Conservation (phyloP, 352 stramenopile species). For the Phytophthora idaei region DNA sequence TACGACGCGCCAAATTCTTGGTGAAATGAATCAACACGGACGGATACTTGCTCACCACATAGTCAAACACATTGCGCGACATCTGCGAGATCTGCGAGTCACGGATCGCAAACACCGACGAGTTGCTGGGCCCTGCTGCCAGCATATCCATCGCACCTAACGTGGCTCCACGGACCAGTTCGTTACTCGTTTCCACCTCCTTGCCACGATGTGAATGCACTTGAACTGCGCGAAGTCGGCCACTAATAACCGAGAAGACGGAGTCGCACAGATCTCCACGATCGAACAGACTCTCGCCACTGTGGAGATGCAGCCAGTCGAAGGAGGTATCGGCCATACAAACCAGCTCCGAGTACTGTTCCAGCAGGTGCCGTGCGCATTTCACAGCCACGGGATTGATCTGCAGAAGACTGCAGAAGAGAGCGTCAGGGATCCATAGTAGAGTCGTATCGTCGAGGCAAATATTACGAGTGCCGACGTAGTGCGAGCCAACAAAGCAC, state of each 20-base stretch:
- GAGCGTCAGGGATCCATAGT: slow-evolving; percentile 58
- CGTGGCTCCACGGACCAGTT: slow-evolving; percentile 81
- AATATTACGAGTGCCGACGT: slow-evolving; percentile 45
- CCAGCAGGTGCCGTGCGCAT: slow-evolving; percentile 66
- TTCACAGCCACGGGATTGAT: slow-evolving; percentile 52
- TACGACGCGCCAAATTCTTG: slow-evolving; percentile 66
- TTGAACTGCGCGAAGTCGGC: slow-evolving; percentile 77
- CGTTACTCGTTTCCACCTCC: slow-evolving; percentile 76
- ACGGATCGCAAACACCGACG: slow-evolving; percentile 84
- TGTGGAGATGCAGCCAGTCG: slow-evolving; percentile 85
- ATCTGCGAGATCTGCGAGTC: slow-evolving; percentile 90
- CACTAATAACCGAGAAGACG: slow-evolving; percentile 84
- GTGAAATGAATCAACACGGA: slow-evolving; percentile 84
- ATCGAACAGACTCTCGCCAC: slow-evolving; percentile 80
- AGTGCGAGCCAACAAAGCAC: slow-evolving; percentile 68
- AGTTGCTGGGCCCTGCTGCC: slow-evolving; percentile 68
- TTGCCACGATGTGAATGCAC: slow-evolving; percentile 61
- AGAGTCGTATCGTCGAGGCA: slow-evolving; percentile 55
- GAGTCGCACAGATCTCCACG: slow-evolving; percentile 79
- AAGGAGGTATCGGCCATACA: slow-evolving; percentile 81
- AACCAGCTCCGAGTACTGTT: slow-evolving; percentile 76
- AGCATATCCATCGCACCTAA: slow-evolving; percentile 87
- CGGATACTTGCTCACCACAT: slow-evolving; percentile 70
- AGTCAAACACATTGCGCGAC: slow-evolving; percentile 87
- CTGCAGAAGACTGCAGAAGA: slow-evolving; percentile 67